These are phyloP conservation scores for Phytopythium sindhum DNA, from an alignment of 352 stramenopile genomes.

Conservation along the genomic window DNA sequence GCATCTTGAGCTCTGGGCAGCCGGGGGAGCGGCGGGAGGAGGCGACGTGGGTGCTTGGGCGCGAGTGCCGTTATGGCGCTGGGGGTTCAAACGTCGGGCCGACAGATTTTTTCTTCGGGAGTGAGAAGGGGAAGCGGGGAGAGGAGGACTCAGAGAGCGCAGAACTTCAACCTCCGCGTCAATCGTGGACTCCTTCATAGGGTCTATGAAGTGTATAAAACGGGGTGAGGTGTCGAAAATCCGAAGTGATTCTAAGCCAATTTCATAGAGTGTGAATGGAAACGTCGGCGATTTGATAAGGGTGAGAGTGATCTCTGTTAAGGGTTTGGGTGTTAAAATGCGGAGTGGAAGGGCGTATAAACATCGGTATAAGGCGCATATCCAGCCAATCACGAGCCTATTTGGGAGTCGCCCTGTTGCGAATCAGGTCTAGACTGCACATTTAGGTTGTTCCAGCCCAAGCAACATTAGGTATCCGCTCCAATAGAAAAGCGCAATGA, in stretches of 20 bases:
- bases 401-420: not conserved
- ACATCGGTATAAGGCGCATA: not conserved
- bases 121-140: conserved; percentile 4
- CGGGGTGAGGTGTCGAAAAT: not conserved
- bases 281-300: not conserved
- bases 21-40: not conserved
- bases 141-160: not conserved
- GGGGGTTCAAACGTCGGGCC: not conserved
- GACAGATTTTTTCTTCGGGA: conserved; percentile 1
- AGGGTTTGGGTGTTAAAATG: not conserved
- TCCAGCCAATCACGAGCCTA: not conserved
- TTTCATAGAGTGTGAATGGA: no score
- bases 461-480: no score
- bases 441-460: no score
- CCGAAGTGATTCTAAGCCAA: no score
- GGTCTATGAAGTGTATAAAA: not conserved
- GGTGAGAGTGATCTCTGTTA: not conserved
- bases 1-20: not conserved
- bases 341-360: not conserved
- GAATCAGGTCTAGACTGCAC: not conserved
- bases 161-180: conserved; percentile 2
- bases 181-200: not conserved
- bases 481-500: not conserved
- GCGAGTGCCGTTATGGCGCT: not conserved
- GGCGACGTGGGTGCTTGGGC: not conserved